Conservation (phyloP, 1,139 yeast species). For the Pichia sp. region DNA sequence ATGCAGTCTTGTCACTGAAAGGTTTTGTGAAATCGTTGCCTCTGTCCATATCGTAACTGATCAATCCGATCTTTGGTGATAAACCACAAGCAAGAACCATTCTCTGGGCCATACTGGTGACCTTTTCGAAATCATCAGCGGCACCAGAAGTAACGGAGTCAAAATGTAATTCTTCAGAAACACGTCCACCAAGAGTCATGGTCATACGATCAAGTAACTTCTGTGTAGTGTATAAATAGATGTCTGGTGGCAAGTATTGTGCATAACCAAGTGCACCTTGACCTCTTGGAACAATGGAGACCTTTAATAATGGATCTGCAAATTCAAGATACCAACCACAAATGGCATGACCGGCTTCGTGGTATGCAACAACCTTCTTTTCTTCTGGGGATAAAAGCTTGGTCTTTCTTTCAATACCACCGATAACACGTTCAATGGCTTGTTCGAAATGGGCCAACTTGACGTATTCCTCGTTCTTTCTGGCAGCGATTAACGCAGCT, state of each 20-base stretch:
- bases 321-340: conserved; percentile 93
- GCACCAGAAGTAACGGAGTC: conserved; percentile 93
- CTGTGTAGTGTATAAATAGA: conserved; percentile 72
- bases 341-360: conserved; percentile 98
- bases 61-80: conserved; percentile 82
- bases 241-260: conserved; percentile 94
- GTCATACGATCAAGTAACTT: conserved; percentile 90
- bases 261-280: conserved; percentile 98
- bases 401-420: conserved; percentile 91
- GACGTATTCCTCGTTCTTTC: conserved; percentile 69
- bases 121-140: conserved; percentile 93
- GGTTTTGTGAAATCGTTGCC: conserved; percentile 70
- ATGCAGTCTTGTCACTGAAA: conserved; percentile 84
- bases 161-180: conserved; percentile 90
- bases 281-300: conserved; percentile 95
- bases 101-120: conserved; percentile 89
- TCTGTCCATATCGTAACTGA: conserved; percentile 47
- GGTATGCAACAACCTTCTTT: conserved; percentile 89
- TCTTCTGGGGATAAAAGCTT: conserved; percentile 81
- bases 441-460: conserved; percentile 81
- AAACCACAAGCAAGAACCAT: conserved; percentile 94
- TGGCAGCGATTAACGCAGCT: conserved; percentile 95
- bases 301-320: conserved; percentile 93
- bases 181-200: conserved; percentile 97
- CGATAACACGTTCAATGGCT: conserved; percentile 97